Evolutionary conservation across 2,329 filamentous ascomycete species (phyloP), one percentile per base, ranked within the genome.

Genomic region (Talaromyces sp.): DNA sequence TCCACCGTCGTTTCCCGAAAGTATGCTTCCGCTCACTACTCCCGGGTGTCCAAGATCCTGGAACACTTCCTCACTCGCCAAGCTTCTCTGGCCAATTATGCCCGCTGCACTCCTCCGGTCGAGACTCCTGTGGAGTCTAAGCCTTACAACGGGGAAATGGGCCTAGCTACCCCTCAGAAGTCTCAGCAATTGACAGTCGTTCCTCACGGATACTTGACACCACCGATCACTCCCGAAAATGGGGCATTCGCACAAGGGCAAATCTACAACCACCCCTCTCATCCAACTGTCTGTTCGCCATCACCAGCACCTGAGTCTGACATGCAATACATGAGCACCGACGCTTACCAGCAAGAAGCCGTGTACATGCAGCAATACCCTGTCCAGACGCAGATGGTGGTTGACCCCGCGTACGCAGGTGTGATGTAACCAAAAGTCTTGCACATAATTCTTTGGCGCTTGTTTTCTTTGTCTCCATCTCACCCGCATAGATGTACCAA

Each of bases 1-100:
- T 89, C 87, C 8, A 81, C 83, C 60, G 86, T 89, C 24, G 75
- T 90, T 29, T 79, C 81, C 49, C 79, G 86, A 63, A 90, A 90
- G 67, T 89, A 90, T 66, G 81, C 84, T 14, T 85, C 86, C 19
- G 78, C 81, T 54, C 84, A 87, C 63, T 80, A 86, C 59, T 87
- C 85, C 3, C 78, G 81, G 30, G 86, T 87, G 9, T 85, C 87
- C 9, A 79, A 80, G 55, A 81, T 81, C 40, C 77, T 90, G 46
- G 86, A 88, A 60, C 77, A 83, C 58, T 89, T 89, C 79, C 78
- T 90, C 54, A 80, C 81, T 58, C 82, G 82, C 55, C 84, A 86
- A 70, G 81, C 82, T 55, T 79, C 82, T 20, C 77, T 85, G 66
- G 74, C 78, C 62, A 74, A 68, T 67, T 70, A 77, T 67, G 63